These are phyloP conservation scores for Emmonsiellopsis sp. DNA, from an alignment of 2,329 filamentous ascomycete species.

Conservation along the genomic window DNA sequence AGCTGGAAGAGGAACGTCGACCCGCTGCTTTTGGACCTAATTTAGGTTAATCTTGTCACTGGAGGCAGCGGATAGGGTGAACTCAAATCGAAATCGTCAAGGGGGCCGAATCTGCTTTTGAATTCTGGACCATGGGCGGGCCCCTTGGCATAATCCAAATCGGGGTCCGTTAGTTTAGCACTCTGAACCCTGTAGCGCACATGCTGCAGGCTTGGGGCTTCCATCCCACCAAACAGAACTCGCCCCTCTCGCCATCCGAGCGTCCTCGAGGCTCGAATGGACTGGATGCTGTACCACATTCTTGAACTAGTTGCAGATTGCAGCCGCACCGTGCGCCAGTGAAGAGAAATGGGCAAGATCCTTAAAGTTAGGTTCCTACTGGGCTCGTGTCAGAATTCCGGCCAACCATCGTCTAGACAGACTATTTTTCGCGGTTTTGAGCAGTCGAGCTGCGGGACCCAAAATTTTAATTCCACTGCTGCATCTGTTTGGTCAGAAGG, in stretches of 20 bases:
- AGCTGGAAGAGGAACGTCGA: background rate
- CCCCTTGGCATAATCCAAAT: slow-evolving; percentile 3
- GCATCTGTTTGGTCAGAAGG: background rate
- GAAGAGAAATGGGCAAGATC: slow-evolving; percentile 9
- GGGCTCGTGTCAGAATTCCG: slow-evolving; percentile 4
- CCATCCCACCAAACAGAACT: slow-evolving; percentile 1
- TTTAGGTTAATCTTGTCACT: background rate
- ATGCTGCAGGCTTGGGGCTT: background rate
- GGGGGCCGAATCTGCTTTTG: background rate
- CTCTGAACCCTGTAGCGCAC: slow-evolving; percentile 2
- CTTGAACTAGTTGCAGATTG: slow-evolving; percentile 13
- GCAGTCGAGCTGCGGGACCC: background rate
- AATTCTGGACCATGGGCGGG: slow-evolving; percentile 1
- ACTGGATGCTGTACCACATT: slow-evolving; percentile 1
- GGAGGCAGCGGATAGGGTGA: background rate
- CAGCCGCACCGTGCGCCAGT: slow-evolving; percentile 15
- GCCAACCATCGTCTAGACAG: background rate
- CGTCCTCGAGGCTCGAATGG: background rate
- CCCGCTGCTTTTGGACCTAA: slow-evolving; percentile 3
- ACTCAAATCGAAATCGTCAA: background rate
- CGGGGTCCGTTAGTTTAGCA: background rate
- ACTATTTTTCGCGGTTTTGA: background rate
- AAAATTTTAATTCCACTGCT: slow-evolving; percentile 1
- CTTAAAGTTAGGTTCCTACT: background rate
- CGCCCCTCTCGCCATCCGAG: slow-evolving; percentile 1